Base-by-base conservation (phyloP, 2,329 filamentous ascomycete genomes). In the Beauveria brongniartii region DNA sequence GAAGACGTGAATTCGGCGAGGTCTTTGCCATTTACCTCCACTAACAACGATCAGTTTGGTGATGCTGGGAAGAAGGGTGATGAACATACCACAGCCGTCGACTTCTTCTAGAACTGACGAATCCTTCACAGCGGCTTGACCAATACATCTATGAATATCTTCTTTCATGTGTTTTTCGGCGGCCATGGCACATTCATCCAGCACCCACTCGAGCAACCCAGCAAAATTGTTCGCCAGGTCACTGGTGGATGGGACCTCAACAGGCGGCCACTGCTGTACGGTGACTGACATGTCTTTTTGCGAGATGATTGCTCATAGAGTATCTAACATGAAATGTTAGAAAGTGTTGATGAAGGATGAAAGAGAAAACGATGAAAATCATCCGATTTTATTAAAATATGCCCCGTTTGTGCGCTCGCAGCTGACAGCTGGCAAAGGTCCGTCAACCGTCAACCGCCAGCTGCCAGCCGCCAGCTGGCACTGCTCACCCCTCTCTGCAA, bases 381-480 rank as follows among this genome's bases (percentile, higher is more conserved):
- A 16, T 6, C 14, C 9, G 44, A 24, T 18, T n/a, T 37, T 34
- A 26, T 24, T 6, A n/a, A 18, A 8, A 22, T 9, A 28, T 34
- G n/a, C 41, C 48, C 28, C 51, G 58, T 60, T 60, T 60, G 58
- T 34, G 48, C 20, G 55, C 20, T 40, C 3, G 40, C 51, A 61
- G 41, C 50, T 60, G 50, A 28, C 51, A 61, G 41, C 50, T 60
- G 50, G 54, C 41, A 48, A 28, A 16, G 16, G 20, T 40, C 34
- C 5, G 6, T 20, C 54, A 47, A 16, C 28, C 28, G 24, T 3
- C 56, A 43, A 34, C 55, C 34, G 46, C 6, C 44, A 51, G 46
- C 46, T 51, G 46, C 3, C 46, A 37, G 14, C n/a, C 12, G 50
- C 26, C 47, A 50, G 26, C 16, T 50, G 47, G 26, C 47, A 34